These are phyloP conservation scores for Leishmania turanica DNA, from an alignment of 208 protist species.

Conservation along the genomic window DNA sequence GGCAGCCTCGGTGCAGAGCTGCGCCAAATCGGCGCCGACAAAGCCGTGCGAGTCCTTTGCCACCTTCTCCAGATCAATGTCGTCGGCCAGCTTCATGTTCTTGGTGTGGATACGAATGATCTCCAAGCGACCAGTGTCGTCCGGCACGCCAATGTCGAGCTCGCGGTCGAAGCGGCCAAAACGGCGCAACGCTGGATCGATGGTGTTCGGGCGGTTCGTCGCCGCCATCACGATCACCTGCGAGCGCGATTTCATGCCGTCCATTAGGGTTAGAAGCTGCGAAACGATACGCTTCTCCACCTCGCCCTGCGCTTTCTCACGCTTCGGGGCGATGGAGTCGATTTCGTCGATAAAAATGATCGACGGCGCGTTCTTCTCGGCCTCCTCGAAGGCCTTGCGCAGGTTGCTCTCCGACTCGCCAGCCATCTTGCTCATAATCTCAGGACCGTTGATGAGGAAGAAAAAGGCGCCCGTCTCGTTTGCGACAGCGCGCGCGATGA, in stretches of 20 bases:
- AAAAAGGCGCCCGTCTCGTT: constrained; percentile 99
- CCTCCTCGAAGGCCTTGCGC: constrained; percentile 99
- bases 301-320: constrained; percentile 99
- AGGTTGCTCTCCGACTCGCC: constrained; percentile 99
- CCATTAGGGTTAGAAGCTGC: constrained; percentile 99
- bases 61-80: constrained; percentile 98
- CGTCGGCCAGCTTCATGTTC: constrained; percentile 99
- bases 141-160: constrained; percentile 99
- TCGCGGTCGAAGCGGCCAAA: constrained; percentile 99
- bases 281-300: constrained; percentile 99
- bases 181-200: constrained; percentile 99
- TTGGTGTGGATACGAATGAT: constrained; percentile 99
- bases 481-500: constrained; percentile 99
- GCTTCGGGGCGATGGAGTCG: constrained; percentile 99
- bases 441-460: constrained; percentile 99
- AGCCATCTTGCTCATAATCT: constrained; percentile 99
- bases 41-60: constrained; percentile 98
- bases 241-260: constrained; percentile 98
- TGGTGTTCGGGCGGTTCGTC: constrained; percentile 99
- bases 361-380: constrained; percentile 99
- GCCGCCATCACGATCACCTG: constrained; percentile 99
- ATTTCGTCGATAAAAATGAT: constrained; percentile 99
- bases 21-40: constrained; percentile 99
- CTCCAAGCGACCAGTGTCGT: constrained; percentile 98
- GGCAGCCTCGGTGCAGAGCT: constrained; percentile 99